phyloP scores from a whole-genome alignment of 2,329 filamentous ascomycete genomes.

The Fusarium citri region DNA sequence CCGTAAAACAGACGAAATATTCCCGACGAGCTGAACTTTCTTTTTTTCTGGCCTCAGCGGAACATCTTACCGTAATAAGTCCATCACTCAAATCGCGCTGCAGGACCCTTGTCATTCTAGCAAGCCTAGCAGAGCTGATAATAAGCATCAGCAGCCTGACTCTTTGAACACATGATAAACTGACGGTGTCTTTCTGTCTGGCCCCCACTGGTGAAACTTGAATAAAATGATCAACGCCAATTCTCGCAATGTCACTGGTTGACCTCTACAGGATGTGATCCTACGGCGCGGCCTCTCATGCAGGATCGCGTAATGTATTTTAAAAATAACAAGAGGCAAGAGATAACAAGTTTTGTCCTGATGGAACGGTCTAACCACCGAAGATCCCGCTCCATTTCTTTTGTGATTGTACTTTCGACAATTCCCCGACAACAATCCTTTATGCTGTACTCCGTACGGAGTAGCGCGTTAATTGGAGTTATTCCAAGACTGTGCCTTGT shows the following conservation, averaged over 20 bases:
- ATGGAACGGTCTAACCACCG: neutral
- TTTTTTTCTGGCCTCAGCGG: neutral
- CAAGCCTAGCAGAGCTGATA: neutral
- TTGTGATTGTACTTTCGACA: neutral
- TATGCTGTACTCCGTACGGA: too few species aligned
- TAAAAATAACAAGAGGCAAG: neutral
- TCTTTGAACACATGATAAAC: accelerated
- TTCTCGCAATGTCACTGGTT: neutral
- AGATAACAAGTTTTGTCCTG: neutral
- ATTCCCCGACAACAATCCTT: neutral
- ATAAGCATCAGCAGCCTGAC: neutral
- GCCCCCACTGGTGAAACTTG: neutral
- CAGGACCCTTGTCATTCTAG: neutral
- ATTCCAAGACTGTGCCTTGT: neutral
- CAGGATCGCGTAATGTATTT: neutral
- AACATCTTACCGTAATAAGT: neutral
- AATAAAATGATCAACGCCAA: neutral
- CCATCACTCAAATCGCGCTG: neutral
- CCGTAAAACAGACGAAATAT: neutral
- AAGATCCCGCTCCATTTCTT: neutral
- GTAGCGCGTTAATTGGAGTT: neutral
- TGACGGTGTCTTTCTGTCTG: neutral
- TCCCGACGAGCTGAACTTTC: neutral
- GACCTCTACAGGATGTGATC: neutral
- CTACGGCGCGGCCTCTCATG: neutral